A percentile compares a stretch with the other conserved stretches of the same genome.
Evolutionary conservation across 1,284 basidiomycete genomes (phyloP).

Genomic region (Pyrrhoderma lamaoense): DNA sequence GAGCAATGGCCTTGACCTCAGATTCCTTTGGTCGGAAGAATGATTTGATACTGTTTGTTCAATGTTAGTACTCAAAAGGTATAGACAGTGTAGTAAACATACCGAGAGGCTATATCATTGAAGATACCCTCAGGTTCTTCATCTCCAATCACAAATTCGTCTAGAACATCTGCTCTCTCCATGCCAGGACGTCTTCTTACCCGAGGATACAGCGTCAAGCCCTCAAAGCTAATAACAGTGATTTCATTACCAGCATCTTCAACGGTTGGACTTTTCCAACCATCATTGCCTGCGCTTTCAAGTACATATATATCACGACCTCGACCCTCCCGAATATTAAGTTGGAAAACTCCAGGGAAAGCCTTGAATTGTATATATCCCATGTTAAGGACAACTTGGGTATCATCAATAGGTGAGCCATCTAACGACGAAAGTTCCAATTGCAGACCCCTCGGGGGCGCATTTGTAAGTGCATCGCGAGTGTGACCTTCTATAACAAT

Average conservation of each 20-base stretch:
- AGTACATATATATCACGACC: slow-evolving; percentile 78
- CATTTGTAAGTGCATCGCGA: slow-evolving; percentile 55
- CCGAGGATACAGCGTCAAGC: slow-evolving; percentile 81
- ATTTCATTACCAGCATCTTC: slow-evolving; percentile 62
- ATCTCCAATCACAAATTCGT: slow-evolving; percentile 32
- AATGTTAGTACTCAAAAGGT: not conserved
- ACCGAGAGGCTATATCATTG: slow-evolving; percentile 45
- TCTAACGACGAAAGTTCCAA: slow-evolving; percentile 62
- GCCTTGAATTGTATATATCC: slow-evolving; percentile 97
- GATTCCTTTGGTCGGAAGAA: slow-evolving; percentile 38
- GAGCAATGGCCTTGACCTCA: slow-evolving; percentile 20
- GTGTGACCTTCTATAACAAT: slow-evolving; percentile 93
- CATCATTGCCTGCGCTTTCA: slow-evolving; percentile 77
- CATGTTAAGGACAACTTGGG: slow-evolving; percentile 87
- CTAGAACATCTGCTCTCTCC: slow-evolving; percentile 77
- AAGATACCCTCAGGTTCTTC: slow-evolving; percentile 33
- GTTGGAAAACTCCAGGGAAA: slow-evolving; percentile 78
- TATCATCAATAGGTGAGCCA: slow-evolving; percentile 61
- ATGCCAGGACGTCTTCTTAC: slow-evolving; percentile 67
- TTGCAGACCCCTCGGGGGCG: slow-evolving; percentile 78
- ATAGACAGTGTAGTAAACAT: slow-evolving; percentile 18
- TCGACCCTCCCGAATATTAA: slow-evolving; percentile 78
- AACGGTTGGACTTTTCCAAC: slow-evolving; percentile 72
- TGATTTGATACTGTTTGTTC: slow-evolving; percentile 41
- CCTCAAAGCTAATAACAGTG: slow-evolving; percentile 81